Evolutionary conservation across 2,329 filamentous ascomycete genomes (phyloP).

Genomic region (Dryadomyces sulphureus): DNA sequence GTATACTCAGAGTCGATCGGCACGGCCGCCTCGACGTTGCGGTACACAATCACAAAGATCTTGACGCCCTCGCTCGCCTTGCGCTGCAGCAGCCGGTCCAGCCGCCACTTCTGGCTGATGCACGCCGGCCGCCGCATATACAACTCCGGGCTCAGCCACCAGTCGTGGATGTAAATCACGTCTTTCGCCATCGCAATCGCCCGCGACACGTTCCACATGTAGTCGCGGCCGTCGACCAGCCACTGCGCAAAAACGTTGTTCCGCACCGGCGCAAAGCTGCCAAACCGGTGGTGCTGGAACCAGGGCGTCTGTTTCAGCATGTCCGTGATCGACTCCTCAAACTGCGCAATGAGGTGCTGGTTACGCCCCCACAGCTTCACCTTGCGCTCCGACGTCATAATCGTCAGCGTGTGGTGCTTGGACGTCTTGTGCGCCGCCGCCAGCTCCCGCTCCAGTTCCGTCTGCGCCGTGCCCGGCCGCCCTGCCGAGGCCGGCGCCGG

Average conservation of each 20-base stretch:
- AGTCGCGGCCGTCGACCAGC: constrained; percentile 91
- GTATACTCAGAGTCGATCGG: constrained; percentile 98
- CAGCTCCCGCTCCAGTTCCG: constrained; percentile 26
- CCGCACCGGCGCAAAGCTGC: constrained; percentile 84
- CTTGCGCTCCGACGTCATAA: constrained; percentile 86
- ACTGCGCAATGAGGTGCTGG: constrained; percentile 77
- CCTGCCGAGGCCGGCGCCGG: background rate
- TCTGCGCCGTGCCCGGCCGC: constrained; percentile 19
- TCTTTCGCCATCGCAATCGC: constrained; percentile 95
- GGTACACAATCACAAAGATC: constrained; percentile 93
- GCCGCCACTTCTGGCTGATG: constrained; percentile 94
- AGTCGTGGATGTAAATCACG: constrained; percentile 98
- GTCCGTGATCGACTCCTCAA: constrained; percentile 78
- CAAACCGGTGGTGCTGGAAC: constrained; percentile 73
- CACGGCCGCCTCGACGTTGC: constrained; percentile 92
- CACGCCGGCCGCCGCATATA: constrained; percentile 89
- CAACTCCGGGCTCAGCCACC: constrained; percentile 88
- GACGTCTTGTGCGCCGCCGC: constrained; percentile 15
- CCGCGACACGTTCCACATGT: constrained; percentile 98
- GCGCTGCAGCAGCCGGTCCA: constrained; percentile 81
- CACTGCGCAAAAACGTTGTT: constrained; percentile 82
- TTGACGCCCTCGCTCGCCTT: constrained; percentile 95
- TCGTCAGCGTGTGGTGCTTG: constrained; percentile 71
- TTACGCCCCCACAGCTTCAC: constrained; percentile 84
- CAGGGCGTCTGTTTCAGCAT: constrained; percentile 77